Base-by-base conservation (phyloP, 2,329 filamentous ascomycete species). In the Cladosporium sp. region DNA sequence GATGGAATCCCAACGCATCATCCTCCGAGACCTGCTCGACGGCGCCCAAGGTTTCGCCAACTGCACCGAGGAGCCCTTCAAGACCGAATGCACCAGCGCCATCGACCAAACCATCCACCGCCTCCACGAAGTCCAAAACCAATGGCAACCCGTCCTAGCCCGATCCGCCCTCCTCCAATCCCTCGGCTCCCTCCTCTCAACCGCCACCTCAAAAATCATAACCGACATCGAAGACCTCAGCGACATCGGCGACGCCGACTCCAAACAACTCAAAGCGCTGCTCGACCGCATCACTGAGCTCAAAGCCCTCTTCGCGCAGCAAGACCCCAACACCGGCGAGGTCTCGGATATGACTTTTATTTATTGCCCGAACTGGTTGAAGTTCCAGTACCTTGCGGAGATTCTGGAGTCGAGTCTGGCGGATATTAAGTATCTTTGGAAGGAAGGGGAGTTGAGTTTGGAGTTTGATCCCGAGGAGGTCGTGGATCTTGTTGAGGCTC, bases 381-480 rank as follows among this genome's bases (percentile, higher is more conserved):
- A 80, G 53, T 84, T 84, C 60, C 80, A 83, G 61, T 84, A 84
- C 57, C 62, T 85, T 46, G 69, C 75, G 36, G 82, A 84, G 56
- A 82, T 85, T 38, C 62, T 85, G 46, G 82, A 84, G 48, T 78
- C 78, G 49, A 80, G 75, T 42, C 67, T 85, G 13, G 81, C 78
- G 16, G 82, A 85, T 59, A 84, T 85, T 67, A 82, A 78, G 59
- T 84, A 78, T 55, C 63, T 84, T 38, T 85, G 82, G 82, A 73
- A 72, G 2, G 80, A 85, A 57, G 79, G 79, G n/a, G 82, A 82
- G 62, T 59, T 85, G 58, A 77, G 76, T 53, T 62, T 83, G 49
- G 81, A 84, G 59, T 84, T 84, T 66, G 74, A 74, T 19, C 69
- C 70, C 2, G 79, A 82, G 29, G 82, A 85, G 61, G 75, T 85